A percentile compares a stretch with the other conserved stretches of the same genome.
phyloP scores from a whole-genome alignment of 257 asterid genomes.

The Solanum peruvianum region DNA sequence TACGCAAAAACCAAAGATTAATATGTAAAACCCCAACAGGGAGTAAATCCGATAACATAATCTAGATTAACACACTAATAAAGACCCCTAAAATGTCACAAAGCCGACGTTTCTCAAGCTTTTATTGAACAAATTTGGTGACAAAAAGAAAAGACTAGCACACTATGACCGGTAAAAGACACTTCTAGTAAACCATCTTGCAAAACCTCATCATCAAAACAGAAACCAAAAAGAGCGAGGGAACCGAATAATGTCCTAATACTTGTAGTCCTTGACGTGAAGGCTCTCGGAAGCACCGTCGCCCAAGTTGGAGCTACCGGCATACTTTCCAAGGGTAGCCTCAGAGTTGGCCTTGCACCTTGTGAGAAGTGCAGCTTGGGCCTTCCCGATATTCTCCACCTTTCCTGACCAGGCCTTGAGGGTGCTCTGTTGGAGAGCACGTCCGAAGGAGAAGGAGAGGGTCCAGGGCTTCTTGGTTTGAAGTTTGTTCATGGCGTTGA shows the following conservation, averaged over 20 bases:
- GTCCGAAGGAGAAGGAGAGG: conserved; percentile 84
- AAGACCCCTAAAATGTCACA: not conserved
- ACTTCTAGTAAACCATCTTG: not conserved
- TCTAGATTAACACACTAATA: not conserved
- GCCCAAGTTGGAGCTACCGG: conserved; percentile 30
- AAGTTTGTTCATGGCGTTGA: conserved; percentile 79
- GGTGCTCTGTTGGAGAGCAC: conserved; percentile 93
- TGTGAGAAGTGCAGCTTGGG: conserved; percentile 59
- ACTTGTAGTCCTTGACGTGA: conserved; percentile 80
- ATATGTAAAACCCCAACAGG: not conserved
- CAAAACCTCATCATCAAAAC: conserved; percentile 2
- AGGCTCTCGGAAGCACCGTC: conserved; percentile 94
- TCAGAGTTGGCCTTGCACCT: conserved; percentile 89
- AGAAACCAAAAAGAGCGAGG: not conserved
- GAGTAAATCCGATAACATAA: not conserved
- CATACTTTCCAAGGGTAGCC: conserved; percentile 75
- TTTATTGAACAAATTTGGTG: not conserved
- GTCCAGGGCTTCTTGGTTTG: conserved; percentile 79
- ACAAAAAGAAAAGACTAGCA: not conserved
- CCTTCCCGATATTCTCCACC: conserved; percentile 55
- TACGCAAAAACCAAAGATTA: not conserved
- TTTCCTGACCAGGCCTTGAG: conserved; percentile 92
- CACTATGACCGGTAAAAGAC: not conserved
- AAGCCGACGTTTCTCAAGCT: not conserved
- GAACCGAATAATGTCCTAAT: conserved; percentile 19